A percentile compares a stretch with the other conserved stretches of the same genome.
phyloP scores from a whole-genome alignment of 108 stramenopile species.

The Nannochloropsis salina region DNA sequence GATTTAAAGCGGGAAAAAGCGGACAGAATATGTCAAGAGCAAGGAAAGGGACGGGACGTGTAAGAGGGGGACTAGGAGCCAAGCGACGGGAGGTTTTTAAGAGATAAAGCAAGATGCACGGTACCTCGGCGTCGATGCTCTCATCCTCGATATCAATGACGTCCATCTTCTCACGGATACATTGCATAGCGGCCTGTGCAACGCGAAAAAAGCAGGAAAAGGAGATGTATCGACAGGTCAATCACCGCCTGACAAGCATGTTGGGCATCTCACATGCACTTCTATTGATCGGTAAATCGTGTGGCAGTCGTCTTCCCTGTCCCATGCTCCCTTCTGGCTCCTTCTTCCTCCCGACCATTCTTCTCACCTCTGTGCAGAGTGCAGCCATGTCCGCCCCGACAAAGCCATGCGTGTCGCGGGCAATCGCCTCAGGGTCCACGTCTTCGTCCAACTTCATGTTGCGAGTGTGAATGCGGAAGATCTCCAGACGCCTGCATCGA shows the following conservation, averaged over 20 bases:
- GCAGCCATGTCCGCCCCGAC: slow-evolving; percentile 99
- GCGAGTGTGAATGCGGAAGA: slow-evolving; percentile 99
- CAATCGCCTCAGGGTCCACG: slow-evolving; percentile 94
- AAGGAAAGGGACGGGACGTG: background rate
- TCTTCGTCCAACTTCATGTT: slow-evolving; percentile 99
- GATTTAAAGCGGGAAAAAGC: background rate
- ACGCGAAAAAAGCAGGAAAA: background rate
- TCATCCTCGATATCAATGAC: slow-evolving; percentile 99
- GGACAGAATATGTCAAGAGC: background rate
- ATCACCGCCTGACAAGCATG: too few species aligned
- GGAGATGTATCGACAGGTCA: too few species aligned
- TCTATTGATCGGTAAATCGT: background rate
- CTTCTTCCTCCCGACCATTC: background rate
- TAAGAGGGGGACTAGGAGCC: background rate
- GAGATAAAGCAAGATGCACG: slow-evolving; percentile 56
- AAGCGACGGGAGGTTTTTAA: too few species aligned
- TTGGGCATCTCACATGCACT: too few species aligned
- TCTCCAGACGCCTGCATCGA: slow-evolving; percentile 70
- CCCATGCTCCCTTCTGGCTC: background rate
- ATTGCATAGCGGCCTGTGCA: slow-evolving; percentile 90
- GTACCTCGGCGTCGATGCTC: slow-evolving; percentile 97
- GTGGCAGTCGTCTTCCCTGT: background rate
- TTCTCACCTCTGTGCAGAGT: slow-evolving; percentile 83
- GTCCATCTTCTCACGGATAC: slow-evolving; percentile 99
- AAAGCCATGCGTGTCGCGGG: slow-evolving; percentile 94